Evolutionary conservation across 257 asterid genomes (phyloP).

Genomic region (Thymus mandschuricus): DNA sequence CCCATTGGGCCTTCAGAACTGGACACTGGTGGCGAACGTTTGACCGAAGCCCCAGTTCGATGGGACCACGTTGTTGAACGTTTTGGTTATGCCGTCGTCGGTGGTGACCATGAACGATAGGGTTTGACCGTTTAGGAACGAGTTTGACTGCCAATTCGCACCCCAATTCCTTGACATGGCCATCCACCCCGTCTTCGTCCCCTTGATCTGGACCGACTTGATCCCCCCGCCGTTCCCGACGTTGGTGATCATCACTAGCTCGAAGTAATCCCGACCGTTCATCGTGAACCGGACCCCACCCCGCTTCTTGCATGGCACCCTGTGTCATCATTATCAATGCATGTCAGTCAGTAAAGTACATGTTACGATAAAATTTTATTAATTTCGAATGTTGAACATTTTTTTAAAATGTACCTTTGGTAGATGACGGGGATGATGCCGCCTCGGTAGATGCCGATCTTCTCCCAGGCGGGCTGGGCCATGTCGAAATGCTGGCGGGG

Average conservation of each 20-base stretch:
- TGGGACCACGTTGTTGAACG: constrained; percentile 54
- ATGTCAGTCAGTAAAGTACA: background rate
- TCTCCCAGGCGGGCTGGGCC: constrained; percentile 81
- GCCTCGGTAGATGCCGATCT: constrained; percentile 63
- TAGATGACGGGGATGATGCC: constrained; percentile 67
- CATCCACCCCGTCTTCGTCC: constrained; percentile 67
- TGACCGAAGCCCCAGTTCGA: constrained; percentile 81
- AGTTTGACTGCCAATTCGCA: constrained; percentile 87
- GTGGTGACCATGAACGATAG: constrained; percentile 79
- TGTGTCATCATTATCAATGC: constrained; percentile 19
- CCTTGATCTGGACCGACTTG: constrained; percentile 69
- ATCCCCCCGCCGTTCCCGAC: constrained; percentile 85
- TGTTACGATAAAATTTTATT: too few species aligned
- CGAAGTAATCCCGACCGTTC: constrained; percentile 75
- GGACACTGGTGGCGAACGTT: constrained; percentile 55
- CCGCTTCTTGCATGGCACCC: constrained; percentile 82
- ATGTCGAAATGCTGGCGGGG: constrained; percentile 79
- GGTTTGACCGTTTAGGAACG: constrained; percentile 70
- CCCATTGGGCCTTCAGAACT: constrained; percentile 47
- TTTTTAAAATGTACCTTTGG: constrained; percentile 47
- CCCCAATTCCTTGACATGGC: constrained; percentile 96
- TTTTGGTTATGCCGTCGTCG: constrained; percentile 64
- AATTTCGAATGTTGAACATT: too few species aligned
- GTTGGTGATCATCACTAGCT: constrained; percentile 67
- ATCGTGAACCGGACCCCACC: constrained; percentile 87